These are phyloP conservation scores for Tympanopsis confertula DNA, from an alignment of 2,329 filamentous ascomycete genomes.

Conservation along the genomic window DNA sequence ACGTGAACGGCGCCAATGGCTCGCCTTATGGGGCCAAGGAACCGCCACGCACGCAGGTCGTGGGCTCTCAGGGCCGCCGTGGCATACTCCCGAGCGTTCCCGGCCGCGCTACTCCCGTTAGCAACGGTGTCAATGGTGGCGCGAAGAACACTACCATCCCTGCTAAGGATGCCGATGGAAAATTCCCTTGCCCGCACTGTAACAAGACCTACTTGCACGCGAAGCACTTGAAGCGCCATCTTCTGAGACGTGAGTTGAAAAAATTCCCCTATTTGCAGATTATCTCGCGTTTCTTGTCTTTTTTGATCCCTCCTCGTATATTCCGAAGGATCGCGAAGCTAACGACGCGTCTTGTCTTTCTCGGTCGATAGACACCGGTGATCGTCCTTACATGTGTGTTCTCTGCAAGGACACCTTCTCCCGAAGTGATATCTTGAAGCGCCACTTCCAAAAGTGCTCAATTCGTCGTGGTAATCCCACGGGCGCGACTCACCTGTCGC, in stretches of 20 bases:
- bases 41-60: conserved; percentile 72
- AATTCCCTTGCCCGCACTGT: conserved; percentile 95
- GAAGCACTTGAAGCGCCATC: conserved; percentile 93
- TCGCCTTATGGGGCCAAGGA: conserved; percentile 18
- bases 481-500: conserved; percentile 84
- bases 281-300: neutral
- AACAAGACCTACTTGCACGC: conserved; percentile 96
- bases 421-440: conserved; percentile 93
- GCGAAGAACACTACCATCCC: conserved; percentile 76
- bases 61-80: conserved; percentile 84
- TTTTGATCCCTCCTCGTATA: neutral
- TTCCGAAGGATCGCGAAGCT: no score
- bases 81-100: conserved; percentile 87
- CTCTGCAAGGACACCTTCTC: conserved; percentile 97
- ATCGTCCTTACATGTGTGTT: conserved; percentile 96
- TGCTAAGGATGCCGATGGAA: conserved; percentile 91
- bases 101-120: conserved; percentile 66
- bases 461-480: conserved; percentile 92
- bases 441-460: conserved; percentile 98
- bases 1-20: conserved; percentile 48
- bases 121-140: conserved; percentile 45
- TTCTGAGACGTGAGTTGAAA: conserved; percentile 84
- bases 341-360: no score
- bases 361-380: conserved; percentile 81
- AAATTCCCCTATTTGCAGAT: conserved; percentile 3